These are phyloP conservation scores for Prunus yedoensis DNA, from an alignment of 331 rosid genomes.

Conservation along the genomic window DNA sequence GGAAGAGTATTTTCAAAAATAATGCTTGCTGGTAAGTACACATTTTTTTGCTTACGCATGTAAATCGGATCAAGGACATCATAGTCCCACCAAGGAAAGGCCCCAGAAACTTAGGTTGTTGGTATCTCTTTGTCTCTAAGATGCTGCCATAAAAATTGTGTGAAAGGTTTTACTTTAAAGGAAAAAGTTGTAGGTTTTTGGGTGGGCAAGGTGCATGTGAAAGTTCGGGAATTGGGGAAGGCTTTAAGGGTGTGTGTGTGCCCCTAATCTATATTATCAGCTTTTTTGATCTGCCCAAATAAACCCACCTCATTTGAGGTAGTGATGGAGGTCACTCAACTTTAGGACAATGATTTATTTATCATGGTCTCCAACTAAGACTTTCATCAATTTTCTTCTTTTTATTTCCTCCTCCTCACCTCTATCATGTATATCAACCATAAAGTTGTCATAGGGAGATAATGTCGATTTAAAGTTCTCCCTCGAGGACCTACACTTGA, in stretches of 20 bases:
- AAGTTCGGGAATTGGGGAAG: conserved; percentile 18
- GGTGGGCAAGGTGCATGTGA: conserved; percentile 35
- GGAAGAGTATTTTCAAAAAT: too few relatives aligned
- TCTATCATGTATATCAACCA: neutral
- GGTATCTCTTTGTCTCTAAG: conserved; percentile 33
- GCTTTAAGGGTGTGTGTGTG: conserved; percentile 22
- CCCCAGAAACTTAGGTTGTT: conserved; percentile 19
- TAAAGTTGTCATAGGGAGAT: neutral
- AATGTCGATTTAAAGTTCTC: too few relatives aligned
- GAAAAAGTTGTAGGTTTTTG: conserved; percentile 19
- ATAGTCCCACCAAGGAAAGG: conserved; percentile 20
- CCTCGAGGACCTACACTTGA: too few relatives aligned
- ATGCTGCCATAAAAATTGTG: conserved; percentile 24
- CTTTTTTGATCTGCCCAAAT: conserved; percentile 5
- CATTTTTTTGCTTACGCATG: conserved; percentile 15
- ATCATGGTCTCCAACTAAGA: conserved; percentile 49
- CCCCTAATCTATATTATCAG: neutral
- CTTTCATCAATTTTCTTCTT: conserved; percentile 3
- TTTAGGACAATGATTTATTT: conserved; percentile 35
- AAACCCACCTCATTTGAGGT: conserved; percentile 19
- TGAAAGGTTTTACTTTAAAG: conserved; percentile 6
- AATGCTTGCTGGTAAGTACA: neutral
- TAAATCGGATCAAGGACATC: conserved; percentile 5
- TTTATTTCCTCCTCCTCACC: neutral
- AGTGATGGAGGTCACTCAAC: conserved; percentile 24